A percentile compares a stretch with the other conserved stretches of the same genome.
Conservation (phyloP, 2,329 filamentous ascomycete species). For the Clarireedia monteithiana region DNA sequence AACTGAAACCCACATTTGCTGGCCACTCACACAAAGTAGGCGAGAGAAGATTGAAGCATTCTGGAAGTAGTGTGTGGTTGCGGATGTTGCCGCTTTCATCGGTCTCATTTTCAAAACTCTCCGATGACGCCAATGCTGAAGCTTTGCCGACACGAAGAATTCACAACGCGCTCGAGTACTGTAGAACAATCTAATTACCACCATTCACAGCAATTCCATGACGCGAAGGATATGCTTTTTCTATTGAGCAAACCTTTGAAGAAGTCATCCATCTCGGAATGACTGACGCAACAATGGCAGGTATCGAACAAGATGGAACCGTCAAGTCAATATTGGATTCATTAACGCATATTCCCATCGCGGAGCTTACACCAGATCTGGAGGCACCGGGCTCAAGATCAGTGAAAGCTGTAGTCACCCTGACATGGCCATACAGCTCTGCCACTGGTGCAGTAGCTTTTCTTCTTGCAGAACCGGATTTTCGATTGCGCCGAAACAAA, state of each 20-base stretch:
- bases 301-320: not conserved
- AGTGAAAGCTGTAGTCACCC: constrained; percentile 67
- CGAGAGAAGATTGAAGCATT: not conserved
- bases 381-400: constrained; percentile 34
- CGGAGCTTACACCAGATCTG: constrained; percentile 45
- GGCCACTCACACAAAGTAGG: no score
- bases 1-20: no score
- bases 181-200: not conserved
- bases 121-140: constrained; percentile 5
- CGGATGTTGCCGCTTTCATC: not conserved
- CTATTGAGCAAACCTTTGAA: not conserved
- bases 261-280: not conserved
- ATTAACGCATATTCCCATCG: constrained; percentile 42
- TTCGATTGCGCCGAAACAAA: constrained; percentile 65
- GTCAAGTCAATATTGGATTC: constrained; percentile 10
- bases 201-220: not conserved
- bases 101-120: not conserved
- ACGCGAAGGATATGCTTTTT: not conserved
- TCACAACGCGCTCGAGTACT: constrained; percentile 2
- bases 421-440: constrained; percentile 88
- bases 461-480: constrained; percentile 76
- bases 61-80: not conserved
- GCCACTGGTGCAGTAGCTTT: constrained; percentile 67
- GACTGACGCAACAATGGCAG: not conserved
- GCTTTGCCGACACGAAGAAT: constrained; percentile 6